Conservation (phyloP, 805 yeast genomes). For the Yarrowia sp. region DNA sequence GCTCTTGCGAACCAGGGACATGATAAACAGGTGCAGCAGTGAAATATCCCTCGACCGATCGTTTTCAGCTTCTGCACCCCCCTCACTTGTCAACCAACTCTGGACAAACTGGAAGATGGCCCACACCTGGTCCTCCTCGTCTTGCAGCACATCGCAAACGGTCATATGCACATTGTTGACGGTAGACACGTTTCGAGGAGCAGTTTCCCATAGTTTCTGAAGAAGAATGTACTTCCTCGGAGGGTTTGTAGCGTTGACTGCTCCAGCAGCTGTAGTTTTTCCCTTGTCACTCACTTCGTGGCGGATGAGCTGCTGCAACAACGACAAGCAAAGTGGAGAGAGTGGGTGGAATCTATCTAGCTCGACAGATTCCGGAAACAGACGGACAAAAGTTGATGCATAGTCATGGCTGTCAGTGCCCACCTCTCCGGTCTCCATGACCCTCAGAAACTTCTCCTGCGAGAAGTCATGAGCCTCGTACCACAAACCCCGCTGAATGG, state of each 20-base stretch:
- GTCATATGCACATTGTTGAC: slow-evolving; percentile 6
- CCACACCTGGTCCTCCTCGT: slow-evolving; percentile 17
- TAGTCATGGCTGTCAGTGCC: neutral
- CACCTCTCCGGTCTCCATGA: neutral
- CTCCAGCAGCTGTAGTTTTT: neutral
- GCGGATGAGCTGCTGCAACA: neutral
- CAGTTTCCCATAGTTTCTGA: neutral
- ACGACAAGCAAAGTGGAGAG: neutral
- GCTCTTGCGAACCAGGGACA: neutral
- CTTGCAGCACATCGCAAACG: slow-evolving; percentile 6
- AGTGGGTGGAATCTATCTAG: neutral
- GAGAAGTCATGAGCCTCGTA: neutral
- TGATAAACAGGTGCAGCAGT: neutral
- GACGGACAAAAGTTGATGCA: neutral
- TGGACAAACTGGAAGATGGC: slow-evolving; percentile 4
- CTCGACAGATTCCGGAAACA: neutral
- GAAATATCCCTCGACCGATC: slow-evolving; percentile 1
- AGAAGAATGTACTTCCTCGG: slow-evolving; percentile 2
- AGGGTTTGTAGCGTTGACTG: neutral
- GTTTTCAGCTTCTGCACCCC: neutral
- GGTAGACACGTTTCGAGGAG: neutral
- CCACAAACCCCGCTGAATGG: slow-evolving; percentile 8
- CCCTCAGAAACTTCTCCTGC: neutral
- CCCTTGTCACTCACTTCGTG: slow-evolving; percentile 10
- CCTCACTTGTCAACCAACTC: neutral